phyloP scores from a whole-genome alignment of 768 basidiomycete genomes.

The Lyophyllum shimeji region DNA sequence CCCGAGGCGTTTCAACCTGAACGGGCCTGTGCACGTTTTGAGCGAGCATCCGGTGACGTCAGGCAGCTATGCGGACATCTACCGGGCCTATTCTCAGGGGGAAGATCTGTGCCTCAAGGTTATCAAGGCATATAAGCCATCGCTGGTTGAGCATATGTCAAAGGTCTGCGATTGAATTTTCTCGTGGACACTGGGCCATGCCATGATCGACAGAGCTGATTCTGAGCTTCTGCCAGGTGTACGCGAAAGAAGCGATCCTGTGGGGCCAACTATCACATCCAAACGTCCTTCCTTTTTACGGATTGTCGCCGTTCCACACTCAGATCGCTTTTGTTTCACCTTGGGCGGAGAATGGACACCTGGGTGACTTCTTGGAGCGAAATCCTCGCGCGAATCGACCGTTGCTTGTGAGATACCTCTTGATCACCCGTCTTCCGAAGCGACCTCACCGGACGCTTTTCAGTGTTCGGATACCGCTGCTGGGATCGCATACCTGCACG shows the following conservation, averaged over 20 bases:
- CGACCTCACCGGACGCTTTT: background rate
- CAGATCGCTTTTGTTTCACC: slow-evolving; percentile 34
- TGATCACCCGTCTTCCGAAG: background rate
- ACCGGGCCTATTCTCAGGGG: background rate
- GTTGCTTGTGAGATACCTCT: slow-evolving; percentile 27
- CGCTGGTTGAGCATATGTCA: background rate
- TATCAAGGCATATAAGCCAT: slow-evolving; percentile 1
- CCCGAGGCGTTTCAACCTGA: slow-evolving; percentile 6
- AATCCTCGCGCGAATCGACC: slow-evolving; percentile 24
- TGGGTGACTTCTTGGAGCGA: slow-evolving; percentile 20
- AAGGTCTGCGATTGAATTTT: slow-evolving; percentile 2
- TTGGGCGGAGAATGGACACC: slow-evolving; percentile 22
- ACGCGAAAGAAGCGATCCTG: slow-evolving; percentile 14
- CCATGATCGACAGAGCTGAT: no score
- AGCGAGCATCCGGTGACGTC: background rate
- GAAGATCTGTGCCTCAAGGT: slow-evolving; percentile 7
- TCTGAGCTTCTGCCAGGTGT: slow-evolving; percentile 5
- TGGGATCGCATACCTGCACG: slow-evolving; percentile 29
- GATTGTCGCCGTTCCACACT: slow-evolving; percentile 20
- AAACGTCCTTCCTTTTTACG: slow-evolving; percentile 31
- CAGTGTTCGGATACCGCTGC: slow-evolving; percentile 21
- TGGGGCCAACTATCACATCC: slow-evolving; percentile 33
- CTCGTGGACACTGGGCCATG: background rate
- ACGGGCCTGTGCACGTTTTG: background rate
- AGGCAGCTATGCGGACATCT: slow-evolving; percentile 11